phyloP scores from a whole-genome alignment of 148 eudicot genomes.

The Rhododendron ferrugineum region DNA sequence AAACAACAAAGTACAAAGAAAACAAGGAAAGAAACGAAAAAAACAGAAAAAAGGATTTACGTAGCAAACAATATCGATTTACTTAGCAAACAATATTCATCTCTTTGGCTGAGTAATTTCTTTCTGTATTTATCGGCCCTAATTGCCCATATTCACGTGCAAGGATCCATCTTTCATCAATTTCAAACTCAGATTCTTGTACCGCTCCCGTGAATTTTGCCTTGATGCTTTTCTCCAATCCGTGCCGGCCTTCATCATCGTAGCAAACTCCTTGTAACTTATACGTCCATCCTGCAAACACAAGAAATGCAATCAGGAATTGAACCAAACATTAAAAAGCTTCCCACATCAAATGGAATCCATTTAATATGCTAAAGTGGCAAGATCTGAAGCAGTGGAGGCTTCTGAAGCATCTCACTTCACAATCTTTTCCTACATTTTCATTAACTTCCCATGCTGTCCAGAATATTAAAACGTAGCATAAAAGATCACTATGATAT shows the following conservation, averaged over 20 bases:
- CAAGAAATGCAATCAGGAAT: neutral
- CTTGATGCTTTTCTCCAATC: conserved; percentile 86
- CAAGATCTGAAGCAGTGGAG: neutral
- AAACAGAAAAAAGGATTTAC: neutral
- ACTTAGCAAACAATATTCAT: neutral
- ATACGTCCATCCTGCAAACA: conserved; percentile 50
- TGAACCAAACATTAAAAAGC: neutral
- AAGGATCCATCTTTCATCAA: conserved; percentile 23
- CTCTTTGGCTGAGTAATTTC: neutral
- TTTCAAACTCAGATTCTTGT: conserved; percentile 70
- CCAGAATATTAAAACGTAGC: neutral
- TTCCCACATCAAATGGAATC: neutral
- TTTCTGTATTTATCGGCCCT: neutral
- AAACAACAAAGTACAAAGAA: neutral
- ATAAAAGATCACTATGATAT: neutral
- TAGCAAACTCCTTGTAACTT: conserved; percentile 68
- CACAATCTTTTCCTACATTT: neutral
- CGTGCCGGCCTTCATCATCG: conserved; percentile 86
- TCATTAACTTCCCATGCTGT: neutral
- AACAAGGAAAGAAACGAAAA: neutral
- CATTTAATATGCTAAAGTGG: neutral
- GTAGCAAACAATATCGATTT: too few relatives aligned
- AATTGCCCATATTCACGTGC: neutral
- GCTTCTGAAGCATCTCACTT: neutral
- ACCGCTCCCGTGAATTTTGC: conserved; percentile 75